A percentile compares a stretch with the other conserved stretches of the same genome.
Evolutionary conservation across 2,329 filamentous ascomycete species (phyloP).

Genomic region (Cladosporium sp.): DNA sequence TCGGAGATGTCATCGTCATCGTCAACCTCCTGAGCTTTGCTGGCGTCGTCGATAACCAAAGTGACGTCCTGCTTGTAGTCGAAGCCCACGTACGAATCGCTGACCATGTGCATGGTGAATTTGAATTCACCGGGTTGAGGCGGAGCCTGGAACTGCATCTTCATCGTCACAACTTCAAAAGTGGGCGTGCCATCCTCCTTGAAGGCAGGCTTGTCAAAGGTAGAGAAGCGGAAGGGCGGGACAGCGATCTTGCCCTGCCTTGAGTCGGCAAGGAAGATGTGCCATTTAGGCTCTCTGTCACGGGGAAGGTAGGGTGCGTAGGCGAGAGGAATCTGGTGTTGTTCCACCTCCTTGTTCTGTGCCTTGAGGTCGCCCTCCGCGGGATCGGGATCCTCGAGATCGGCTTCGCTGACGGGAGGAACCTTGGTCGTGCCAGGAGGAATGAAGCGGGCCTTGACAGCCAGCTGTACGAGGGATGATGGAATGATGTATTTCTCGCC

Average conservation of each 20-base stretch:
- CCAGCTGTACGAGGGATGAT: constrained; percentile 84
- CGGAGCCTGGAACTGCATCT: constrained; percentile 94
- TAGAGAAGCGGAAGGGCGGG: constrained; percentile 89
- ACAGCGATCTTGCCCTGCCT: constrained; percentile 96
- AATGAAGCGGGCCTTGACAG: constrained; percentile 90
- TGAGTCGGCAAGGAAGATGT: constrained; percentile 88
- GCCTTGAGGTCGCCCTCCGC: constrained; percentile 89
- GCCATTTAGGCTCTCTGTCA: constrained; percentile 86
- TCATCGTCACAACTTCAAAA: constrained; percentile 91
- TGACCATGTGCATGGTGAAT: constrained; percentile 89
- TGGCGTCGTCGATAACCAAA: constrained; percentile 81
- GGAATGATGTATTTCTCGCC: constrained; percentile 92
- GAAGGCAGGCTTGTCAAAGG: constrained; percentile 85
- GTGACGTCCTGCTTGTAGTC: constrained; percentile 90
- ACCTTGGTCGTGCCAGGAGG: constrained; percentile 74
- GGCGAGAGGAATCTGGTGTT: constrained; percentile 75
- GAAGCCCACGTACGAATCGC: constrained; percentile 91
- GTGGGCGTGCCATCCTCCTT: constrained; percentile 68
- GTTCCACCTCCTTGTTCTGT: constrained; percentile 60
- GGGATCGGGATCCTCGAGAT: constrained; percentile 86
- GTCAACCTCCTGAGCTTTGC: constrained; percentile 71
- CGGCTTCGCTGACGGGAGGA: constrained; percentile 68
- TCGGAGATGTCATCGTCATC: constrained; percentile 88
- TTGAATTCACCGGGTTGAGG: constrained; percentile 89
- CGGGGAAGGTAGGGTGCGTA: constrained; percentile 87